Conservation (phyloP, 1,139 yeast genomes). For the Dujonia santamariae region DNA sequence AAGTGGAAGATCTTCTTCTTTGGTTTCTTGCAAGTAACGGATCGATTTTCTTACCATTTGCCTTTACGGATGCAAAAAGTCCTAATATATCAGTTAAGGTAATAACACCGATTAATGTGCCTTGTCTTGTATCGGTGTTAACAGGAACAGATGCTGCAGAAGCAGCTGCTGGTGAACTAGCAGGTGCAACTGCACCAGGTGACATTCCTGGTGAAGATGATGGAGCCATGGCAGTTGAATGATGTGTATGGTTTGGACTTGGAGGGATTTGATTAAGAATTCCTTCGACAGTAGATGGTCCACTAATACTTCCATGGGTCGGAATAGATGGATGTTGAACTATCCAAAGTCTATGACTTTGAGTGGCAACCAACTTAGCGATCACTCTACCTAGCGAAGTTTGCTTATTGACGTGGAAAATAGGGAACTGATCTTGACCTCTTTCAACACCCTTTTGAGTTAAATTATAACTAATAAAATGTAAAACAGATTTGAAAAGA, state of each 20-base stretch:
- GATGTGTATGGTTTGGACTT: constrained; percentile 6
- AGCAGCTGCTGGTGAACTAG: constrained; percentile 12
- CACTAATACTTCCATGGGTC: constrained; percentile 5
- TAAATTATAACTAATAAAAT: constrained; percentile 81
- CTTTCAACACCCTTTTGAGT: constrained; percentile 88
- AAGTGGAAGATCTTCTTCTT: constrained; percentile 66
- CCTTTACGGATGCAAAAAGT: constrained; percentile 68
- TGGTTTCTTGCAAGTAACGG: constrained; percentile 85
- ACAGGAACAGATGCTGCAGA: constrained; percentile 14
- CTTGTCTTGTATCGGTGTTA: constrained; percentile 49
- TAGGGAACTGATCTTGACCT: constrained; percentile 95
- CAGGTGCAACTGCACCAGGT: constrained; percentile 20
- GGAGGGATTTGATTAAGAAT: constrained; percentile 8
- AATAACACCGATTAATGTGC: constrained; percentile 83
- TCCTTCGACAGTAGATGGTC: constrained; percentile 6
- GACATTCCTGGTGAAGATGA: constrained; percentile 9
- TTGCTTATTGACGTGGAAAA: constrained; percentile 81
- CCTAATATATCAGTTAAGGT: constrained; percentile 87
- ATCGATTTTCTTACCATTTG: constrained; percentile 64
- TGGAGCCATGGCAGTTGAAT: constrained; percentile 15
- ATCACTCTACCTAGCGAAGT: constrained; percentile 84
- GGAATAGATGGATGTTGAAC: constrained; percentile 51
- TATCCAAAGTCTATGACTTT: constrained; percentile 90
- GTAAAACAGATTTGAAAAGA: constrained; percentile 77
- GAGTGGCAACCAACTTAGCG: constrained; percentile 93